Percentiles rank a stretch among this genome's conserved stretches.
These are phyloP conservation scores for Hypomyces rosellus DNA, from an alignment of 2,329 filamentous ascomycete genomes.

Conservation along the genomic window DNA sequence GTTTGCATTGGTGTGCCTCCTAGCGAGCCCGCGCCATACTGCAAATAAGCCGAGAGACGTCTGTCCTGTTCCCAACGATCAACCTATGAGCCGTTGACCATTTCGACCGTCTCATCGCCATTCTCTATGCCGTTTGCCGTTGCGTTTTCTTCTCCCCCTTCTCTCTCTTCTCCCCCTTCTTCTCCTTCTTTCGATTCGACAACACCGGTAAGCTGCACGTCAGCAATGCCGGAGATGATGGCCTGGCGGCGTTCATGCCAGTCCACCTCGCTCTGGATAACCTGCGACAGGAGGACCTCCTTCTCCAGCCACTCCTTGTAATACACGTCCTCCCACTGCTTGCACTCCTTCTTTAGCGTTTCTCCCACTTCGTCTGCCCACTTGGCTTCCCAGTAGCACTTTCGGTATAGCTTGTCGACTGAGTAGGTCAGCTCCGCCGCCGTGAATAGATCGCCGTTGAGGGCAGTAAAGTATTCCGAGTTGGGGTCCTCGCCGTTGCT, in stretches of 20 bases:
- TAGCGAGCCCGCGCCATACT: background rate
- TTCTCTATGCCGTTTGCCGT: slow-evolving; percentile 16
- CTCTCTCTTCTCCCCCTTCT: no score
- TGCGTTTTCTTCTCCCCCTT: slow-evolving; percentile 17
- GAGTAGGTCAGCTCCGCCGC: slow-evolving; percentile 56
- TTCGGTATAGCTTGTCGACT: slow-evolving; percentile 54
- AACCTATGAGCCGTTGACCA: background rate
- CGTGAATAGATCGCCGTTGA: slow-evolving; percentile 56
- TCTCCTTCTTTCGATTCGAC: slow-evolving; percentile 24
- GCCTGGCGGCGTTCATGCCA: slow-evolving; percentile 54
- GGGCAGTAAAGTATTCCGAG: slow-evolving; percentile 50
- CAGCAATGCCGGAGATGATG: slow-evolving; percentile 43
- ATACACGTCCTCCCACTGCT: slow-evolving; percentile 58
- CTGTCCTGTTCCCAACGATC: background rate
- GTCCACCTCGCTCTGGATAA: slow-evolving; percentile 59
- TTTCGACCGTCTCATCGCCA: slow-evolving; percentile 2
- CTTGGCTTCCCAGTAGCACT: slow-evolving; percentile 64
- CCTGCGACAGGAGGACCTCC: slow-evolving; percentile 69
- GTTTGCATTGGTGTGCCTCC: background rate
- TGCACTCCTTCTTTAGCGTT: slow-evolving; percentile 56
- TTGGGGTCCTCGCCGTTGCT: slow-evolving; percentile 49
- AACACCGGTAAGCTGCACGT: slow-evolving; percentile 35
- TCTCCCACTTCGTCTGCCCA: slow-evolving; percentile 67
- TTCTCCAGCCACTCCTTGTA: slow-evolving; percentile 73
- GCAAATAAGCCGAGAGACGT: background rate